Percentiles rank a stretch among this genome's conserved stretches.
phyloP scores from a whole-genome alignment of 768 basidiomycete species.

The Leccinum subtestaceum region DNA sequence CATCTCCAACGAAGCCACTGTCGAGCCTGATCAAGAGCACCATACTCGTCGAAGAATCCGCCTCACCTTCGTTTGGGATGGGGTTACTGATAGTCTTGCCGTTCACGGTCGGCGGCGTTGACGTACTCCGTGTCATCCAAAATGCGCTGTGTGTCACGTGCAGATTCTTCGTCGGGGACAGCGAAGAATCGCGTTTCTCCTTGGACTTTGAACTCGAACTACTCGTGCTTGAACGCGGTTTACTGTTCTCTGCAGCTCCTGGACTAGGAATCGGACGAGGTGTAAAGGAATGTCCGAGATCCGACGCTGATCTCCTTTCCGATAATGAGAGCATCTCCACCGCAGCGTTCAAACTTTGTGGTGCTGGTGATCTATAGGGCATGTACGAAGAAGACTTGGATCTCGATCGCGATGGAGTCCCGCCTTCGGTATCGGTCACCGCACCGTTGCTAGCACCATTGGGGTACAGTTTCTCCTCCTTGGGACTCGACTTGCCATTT shows the following conservation, averaged over 20 bases:
- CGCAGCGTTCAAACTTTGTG: constrained; percentile 72
- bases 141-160: constrained; percentile 36
- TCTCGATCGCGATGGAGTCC: constrained; percentile 45
- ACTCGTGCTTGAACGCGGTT: constrained; percentile 33
- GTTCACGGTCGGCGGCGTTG: constrained; percentile 44
- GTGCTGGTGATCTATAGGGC: constrained; percentile 52
- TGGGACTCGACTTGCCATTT: constrained; percentile 33
- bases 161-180: constrained; percentile 46
- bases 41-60: not conserved
- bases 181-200: constrained; percentile 35
- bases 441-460: constrained; percentile 28
- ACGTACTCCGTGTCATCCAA: constrained; percentile 35
- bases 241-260: constrained; percentile 17
- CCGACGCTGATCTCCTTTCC: constrained; percentile 30
- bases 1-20: constrained; percentile 68
- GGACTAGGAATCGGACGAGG: constrained; percentile 22
- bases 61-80: constrained; percentile 65
- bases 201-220: constrained; percentile 26
- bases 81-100: constrained; percentile 70
- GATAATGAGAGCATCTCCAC: constrained; percentile 54
- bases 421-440: constrained; percentile 32
- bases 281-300: constrained; percentile 22
- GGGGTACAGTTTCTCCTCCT: constrained; percentile 33
- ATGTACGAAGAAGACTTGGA: constrained; percentile 56
- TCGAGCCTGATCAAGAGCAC: constrained; percentile 2